phyloP scores from a whole-genome alignment of 2,329 filamentous ascomycete genomes.

The Xylariaceae sp. region DNA sequence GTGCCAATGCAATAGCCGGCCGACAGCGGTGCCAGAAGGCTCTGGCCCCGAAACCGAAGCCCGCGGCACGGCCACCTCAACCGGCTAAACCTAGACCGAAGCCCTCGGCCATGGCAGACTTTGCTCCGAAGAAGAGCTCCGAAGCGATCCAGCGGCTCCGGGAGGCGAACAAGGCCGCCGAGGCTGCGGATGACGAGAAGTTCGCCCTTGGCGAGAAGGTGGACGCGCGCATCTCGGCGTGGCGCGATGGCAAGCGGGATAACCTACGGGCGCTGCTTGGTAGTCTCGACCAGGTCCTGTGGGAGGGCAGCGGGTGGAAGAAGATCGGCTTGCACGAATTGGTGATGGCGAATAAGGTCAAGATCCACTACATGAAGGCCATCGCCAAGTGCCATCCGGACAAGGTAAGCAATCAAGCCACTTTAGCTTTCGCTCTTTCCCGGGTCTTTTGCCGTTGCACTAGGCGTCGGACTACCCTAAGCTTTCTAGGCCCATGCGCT shows the following conservation, averaged over 20 bases:
- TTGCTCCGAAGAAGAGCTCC: constrained; percentile 48
- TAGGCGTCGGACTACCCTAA: too few species aligned
- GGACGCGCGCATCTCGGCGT: constrained; percentile 70
- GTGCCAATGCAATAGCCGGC: constrained; percentile 75
- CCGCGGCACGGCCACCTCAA: constrained; percentile 27
- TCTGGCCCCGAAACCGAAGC: constrained; percentile 60
- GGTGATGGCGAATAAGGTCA: constrained; percentile 90
- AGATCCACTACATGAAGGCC: constrained; percentile 98
- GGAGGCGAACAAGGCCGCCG: constrained; percentile 79
- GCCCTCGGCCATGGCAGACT: constrained; percentile 33
- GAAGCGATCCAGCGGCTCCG: constrained; percentile 81
- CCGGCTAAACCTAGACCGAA: constrained; percentile 41
- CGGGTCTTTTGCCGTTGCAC: too few species aligned
- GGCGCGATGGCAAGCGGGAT: constrained; percentile 89
- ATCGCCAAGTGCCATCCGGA: constrained; percentile 98
- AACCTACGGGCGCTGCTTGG: constrained; percentile 85
- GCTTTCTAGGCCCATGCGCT: too few species aligned
- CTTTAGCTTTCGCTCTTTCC: constrained; percentile 1
- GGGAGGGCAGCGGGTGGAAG: constrained; percentile 93
- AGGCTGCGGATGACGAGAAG: constrained; percentile 85
- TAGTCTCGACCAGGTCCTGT: constrained; percentile 83
- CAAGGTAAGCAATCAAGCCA: constrained; percentile 67
- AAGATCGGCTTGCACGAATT: constrained; percentile 92
- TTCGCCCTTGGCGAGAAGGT: constrained; percentile 84
- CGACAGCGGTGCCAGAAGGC: constrained; percentile 87